phyloP scores from a whole-genome alignment of 768 basidiomycete species.

The Phanerochaete sordida region DNA sequence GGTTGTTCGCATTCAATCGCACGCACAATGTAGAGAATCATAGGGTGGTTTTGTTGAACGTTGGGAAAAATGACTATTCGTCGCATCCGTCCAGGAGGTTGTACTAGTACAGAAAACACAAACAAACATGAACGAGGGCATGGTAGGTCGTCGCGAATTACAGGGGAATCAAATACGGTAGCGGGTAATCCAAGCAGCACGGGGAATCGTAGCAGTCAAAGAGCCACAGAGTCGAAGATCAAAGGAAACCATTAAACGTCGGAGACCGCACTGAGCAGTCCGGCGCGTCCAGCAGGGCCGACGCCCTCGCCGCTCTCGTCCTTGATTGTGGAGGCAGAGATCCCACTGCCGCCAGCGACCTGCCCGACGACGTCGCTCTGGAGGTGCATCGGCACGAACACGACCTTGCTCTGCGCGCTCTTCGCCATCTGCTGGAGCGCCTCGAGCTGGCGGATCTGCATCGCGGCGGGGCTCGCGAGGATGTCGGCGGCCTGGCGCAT shows the following conservation, averaged over 20 bases:
- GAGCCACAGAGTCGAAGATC: slow-evolving; percentile 30
- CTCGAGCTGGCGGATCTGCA: slow-evolving; percentile 97
- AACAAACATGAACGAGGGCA: not conserved
- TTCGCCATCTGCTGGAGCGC: slow-evolving; percentile 95
- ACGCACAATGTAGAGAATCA: no score
- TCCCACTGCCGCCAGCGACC: slow-evolving; percentile 27
- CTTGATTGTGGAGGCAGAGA: slow-evolving; percentile 18
- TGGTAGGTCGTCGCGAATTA: not conserved
- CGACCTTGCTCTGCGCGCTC: slow-evolving; percentile 82
- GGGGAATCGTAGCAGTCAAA: slow-evolving; percentile 36
- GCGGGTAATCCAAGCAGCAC: not conserved
- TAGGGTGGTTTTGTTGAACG: no score
- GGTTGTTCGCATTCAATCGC: no score
- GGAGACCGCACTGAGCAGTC: slow-evolving; percentile 49
- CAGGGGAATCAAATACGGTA: slow-evolving; percentile 5
- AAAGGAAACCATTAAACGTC: slow-evolving; percentile 17
- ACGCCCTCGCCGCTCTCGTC: slow-evolving; percentile 39
- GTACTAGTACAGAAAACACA: not conserved
- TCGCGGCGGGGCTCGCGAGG: slow-evolving; percentile 89
- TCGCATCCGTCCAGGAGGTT: no score
- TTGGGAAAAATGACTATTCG: no score
- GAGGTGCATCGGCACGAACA: slow-evolving; percentile 92
- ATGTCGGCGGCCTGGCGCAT: slow-evolving; percentile 98
- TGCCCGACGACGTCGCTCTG: slow-evolving; percentile 68
- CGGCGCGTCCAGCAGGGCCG: slow-evolving; percentile 45